Conservation (phyloP, 169 alveolate species). For the Cyclospora cayetanensis region DNA sequence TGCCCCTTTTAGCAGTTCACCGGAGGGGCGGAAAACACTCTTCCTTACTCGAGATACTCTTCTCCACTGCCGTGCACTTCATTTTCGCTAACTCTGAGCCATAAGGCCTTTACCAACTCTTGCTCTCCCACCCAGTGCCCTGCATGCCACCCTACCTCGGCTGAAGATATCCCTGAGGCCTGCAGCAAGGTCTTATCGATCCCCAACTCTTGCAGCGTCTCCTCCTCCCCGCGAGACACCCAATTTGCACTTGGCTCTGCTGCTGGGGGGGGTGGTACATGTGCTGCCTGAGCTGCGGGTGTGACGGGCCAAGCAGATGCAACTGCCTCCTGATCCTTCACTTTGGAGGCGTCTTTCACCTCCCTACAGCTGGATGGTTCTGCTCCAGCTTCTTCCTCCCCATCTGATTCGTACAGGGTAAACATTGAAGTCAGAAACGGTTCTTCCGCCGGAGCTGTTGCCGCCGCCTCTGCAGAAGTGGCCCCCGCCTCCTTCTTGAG, state of each 20-base stretch:
- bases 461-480: neutral
- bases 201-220: neutral
- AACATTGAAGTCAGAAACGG: slow-evolving; percentile 10
- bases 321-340: too few species aligned
- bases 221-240: neutral
- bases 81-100: too few species aligned
- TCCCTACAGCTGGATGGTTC: neutral
- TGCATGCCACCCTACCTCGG: too few species aligned
- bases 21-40: too few species aligned
- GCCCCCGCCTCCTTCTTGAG: neutral
- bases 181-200: neutral
- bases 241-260: neutral
- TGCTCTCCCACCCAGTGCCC: too few species aligned
- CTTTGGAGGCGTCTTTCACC: too few species aligned
- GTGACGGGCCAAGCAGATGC: too few species aligned
- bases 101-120: too few species aligned
- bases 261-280: too few species aligned
- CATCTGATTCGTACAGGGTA: neutral
- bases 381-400: neutral
- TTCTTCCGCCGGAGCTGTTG: neutral
- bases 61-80: too few species aligned
- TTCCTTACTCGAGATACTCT: too few species aligned
- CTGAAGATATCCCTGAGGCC: neutral
- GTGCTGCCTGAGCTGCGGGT: slow-evolving; percentile 2
- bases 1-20: too few species aligned